Conservation (phyloP, 352 stramenopile genomes). For the Stephanocyclus meneghinianus region DNA sequence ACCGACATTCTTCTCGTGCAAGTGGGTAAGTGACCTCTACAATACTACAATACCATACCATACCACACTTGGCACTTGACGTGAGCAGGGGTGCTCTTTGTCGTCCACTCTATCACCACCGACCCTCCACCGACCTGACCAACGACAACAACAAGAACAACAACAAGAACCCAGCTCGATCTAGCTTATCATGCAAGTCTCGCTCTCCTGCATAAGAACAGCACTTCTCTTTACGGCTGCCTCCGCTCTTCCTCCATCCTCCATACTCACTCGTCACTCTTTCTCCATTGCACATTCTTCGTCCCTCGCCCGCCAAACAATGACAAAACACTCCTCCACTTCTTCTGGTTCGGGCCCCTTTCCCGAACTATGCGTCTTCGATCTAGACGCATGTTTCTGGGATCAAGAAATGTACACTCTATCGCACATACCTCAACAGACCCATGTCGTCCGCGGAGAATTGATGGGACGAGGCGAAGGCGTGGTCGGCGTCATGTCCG, state of each 20-base stretch:
- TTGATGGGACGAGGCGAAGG: constrained; percentile 77
- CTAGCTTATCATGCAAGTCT: neutral
- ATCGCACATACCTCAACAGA: constrained; percentile 57
- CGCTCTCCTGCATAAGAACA: constrained; percentile 18
- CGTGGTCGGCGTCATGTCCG: constrained; percentile 75
- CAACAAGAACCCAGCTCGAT: too few relatives aligned
- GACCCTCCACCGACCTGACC: too few relatives aligned
- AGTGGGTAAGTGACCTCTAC: too few relatives aligned
- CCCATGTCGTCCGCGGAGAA: constrained; percentile 65
- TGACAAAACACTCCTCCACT: constrained; percentile 1
- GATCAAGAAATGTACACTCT: constrained; percentile 78
- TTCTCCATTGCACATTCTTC: neutral
- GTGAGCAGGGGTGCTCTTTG: too few relatives aligned
- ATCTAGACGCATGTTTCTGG: constrained; percentile 84
- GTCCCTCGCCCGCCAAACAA: constrained; percentile 1
- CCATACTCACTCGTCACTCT: neutral
- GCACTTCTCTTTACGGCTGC: constrained; percentile 29
- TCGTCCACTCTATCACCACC: too few relatives aligned
- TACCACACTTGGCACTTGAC: too few relatives aligned
- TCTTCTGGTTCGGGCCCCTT: neutral
- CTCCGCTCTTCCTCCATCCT: constrained; percentile 13
- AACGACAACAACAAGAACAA: too few relatives aligned
- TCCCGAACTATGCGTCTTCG: constrained; percentile 84
- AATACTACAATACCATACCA: too few relatives aligned
- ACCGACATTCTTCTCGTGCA: too few relatives aligned